These are phyloP conservation scores for Petunia hybrid DNA, from an alignment of 305 asterid genomes.

Conservation along the genomic window DNA sequence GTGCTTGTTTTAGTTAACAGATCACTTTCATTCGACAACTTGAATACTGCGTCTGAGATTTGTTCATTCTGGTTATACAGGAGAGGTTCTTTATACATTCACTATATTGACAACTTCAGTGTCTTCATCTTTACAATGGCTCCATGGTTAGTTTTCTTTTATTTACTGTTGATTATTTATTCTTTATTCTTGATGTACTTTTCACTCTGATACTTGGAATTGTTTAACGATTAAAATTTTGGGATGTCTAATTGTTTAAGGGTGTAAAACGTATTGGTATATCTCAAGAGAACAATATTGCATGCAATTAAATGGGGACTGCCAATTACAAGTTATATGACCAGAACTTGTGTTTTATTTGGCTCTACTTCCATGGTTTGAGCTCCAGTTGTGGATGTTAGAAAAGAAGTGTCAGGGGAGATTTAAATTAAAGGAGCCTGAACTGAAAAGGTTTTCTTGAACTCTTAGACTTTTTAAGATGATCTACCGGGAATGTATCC, in stretches of 20 bases:
- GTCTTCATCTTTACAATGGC: slow-evolving; percentile 82
- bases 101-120: slow-evolving; percentile 85
- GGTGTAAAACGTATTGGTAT: not conserved
- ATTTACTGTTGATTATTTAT: slow-evolving; percentile 14
- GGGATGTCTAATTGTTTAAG: not conserved
- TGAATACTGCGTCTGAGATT: slow-evolving; percentile 19
- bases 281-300: not conserved
- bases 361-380: not conserved
- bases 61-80: slow-evolving; percentile 50
- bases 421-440: not conserved
- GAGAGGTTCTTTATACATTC: slow-evolving; percentile 79
- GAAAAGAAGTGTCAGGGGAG: not conserved
- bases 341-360: not conserved
- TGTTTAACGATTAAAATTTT: not conserved
- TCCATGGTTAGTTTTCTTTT: slow-evolving; percentile 68
- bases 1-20: not conserved
- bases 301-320: not conserved
- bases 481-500: not conserved
- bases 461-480: not conserved
- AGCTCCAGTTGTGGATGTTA: not conserved
- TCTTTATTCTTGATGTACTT: slow-evolving; percentile 9
- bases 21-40: slow-evolving; percentile 13
- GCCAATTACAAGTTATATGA: not conserved
- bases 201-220: slow-evolving; percentile 4
- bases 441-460: not conserved